Evolutionary conservation across 306 rosid genomes (phyloP).

Genomic region (Castanopsis chinensis): DNA sequence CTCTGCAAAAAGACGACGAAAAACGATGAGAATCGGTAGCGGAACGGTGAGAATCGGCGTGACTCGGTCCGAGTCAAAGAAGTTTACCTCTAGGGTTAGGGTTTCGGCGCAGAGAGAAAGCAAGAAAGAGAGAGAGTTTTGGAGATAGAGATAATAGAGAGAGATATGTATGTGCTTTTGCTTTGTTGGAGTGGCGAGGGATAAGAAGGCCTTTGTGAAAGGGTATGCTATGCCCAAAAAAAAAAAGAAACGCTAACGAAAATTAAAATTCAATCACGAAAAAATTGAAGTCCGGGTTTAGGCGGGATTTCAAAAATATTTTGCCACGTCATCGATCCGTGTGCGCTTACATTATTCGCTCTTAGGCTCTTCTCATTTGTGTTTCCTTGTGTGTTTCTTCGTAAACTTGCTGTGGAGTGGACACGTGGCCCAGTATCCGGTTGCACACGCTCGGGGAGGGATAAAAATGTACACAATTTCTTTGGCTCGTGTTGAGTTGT

Average conservation of each 20-base stretch:
- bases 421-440: neutral
- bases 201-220: constrained; percentile 43
- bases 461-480: too few relatives aligned
- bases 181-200: constrained; percentile 31
- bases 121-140: too few relatives aligned
- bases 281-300: constrained; percentile 67
- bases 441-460: constrained; percentile 21
- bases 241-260: neutral
- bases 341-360: constrained; percentile 8
- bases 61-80: constrained; percentile 26
- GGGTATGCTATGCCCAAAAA: constrained; percentile 19
- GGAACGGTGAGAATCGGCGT: neutral
- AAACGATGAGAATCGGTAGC: constrained; percentile 6
- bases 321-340: constrained; percentile 65
- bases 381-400: constrained; percentile 64
- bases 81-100: constrained; percentile 11
- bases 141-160: neutral
- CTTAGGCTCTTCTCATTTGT: constrained; percentile 16
- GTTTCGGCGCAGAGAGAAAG: constrained; percentile 8
- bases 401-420: constrained; percentile 2
- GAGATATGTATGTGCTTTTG: constrained; percentile 14
- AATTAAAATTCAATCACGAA: constrained; percentile 29
- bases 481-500: too few relatives aligned
- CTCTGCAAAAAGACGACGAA: constrained; percentile 12
- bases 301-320: constrained; percentile 77